phyloP scores from a whole-genome alignment of 306 rosid genomes.

The Inga laurina region DNA sequence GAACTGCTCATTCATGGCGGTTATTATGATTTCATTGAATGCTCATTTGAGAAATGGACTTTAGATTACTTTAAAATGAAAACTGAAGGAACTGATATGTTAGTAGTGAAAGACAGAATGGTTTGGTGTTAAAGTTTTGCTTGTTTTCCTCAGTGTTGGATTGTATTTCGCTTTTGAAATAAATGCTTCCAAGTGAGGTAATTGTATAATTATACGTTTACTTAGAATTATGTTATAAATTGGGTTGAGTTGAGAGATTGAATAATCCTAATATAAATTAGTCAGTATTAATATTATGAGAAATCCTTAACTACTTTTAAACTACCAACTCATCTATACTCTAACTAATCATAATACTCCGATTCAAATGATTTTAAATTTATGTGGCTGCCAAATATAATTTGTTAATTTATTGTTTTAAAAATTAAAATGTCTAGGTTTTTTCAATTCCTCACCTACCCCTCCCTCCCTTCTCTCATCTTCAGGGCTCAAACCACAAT shows the following conservation, averaged over 20 bases:
- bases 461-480: too few species aligned
- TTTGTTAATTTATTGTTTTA: too few species aligned
- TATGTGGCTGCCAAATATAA: too few species aligned
- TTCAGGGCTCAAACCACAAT: too few species aligned
- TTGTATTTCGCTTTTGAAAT: slow-evolving; percentile 3
- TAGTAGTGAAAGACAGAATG: slow-evolving; percentile 58
- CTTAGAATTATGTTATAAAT: background rate
- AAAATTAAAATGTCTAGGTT: too few species aligned
- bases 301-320: too few species aligned
- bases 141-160: slow-evolving; percentile 8
- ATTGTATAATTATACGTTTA: background rate
- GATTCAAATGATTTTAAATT: too few species aligned
- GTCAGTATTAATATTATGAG: background rate
- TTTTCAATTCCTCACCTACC: too few species aligned
- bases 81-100: slow-evolving; percentile 44
- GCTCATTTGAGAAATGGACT: slow-evolving; percentile 98
- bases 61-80: slow-evolving; percentile 64
- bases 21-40: slow-evolving; percentile 81
- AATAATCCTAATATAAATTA: background rate
- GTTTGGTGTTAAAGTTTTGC: slow-evolving; percentile 63
- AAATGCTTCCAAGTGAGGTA: background rate
- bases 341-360: too few species aligned
- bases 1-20: slow-evolving; percentile 78
- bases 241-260: background rate
- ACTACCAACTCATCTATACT: too few species aligned